Evolutionary conservation across 2,329 filamentous ascomycete genomes (phyloP).

Genomic region (Orbilia oligospora): DNA sequence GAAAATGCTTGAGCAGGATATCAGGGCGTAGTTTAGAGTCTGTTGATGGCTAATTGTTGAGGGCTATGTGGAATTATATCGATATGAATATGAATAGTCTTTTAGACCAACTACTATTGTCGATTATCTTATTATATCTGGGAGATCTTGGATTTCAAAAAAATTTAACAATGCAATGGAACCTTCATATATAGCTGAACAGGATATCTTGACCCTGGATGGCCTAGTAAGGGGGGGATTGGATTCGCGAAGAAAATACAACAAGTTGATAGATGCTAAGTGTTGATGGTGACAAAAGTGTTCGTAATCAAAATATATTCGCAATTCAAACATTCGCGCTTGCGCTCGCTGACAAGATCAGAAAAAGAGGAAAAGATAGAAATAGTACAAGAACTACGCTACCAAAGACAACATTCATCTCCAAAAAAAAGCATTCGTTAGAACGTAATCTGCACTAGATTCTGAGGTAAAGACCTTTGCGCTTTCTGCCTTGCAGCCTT

Average conservation of each 20-base stretch:
- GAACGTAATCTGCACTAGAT: slow-evolving; percentile 18
- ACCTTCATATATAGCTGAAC: too few species aligned
- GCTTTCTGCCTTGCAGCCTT: slow-evolving; percentile 19
- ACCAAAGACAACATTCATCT: neutral
- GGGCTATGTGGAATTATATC: neutral
- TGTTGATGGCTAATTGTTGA: neutral
- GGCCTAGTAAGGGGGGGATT: too few species aligned
- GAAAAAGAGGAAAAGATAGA: neutral
- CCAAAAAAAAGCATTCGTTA: neutral
- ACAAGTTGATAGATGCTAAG: neutral
- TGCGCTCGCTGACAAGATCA: slow-evolving; percentile 8
- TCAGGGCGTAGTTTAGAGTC: slow-evolving; percentile 29
- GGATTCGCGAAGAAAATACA: too few species aligned
- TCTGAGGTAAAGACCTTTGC: slow-evolving; percentile 8
- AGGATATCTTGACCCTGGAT: too few species aligned
- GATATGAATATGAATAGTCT: neutral
- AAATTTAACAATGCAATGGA: too few species aligned
- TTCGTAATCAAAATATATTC: slow-evolving; percentile 32
- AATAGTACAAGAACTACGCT: neutral
- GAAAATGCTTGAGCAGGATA: slow-evolving; percentile 71
- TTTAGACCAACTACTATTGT: neutral
- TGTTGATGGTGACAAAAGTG: slow-evolving; percentile 1
- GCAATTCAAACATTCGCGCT: slow-evolving; percentile 18
- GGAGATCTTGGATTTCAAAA: too few species aligned
- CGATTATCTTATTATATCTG: neutral